Conservation (phyloP, 257 asterid species). For the Nicotiana noctiflora region DNA sequence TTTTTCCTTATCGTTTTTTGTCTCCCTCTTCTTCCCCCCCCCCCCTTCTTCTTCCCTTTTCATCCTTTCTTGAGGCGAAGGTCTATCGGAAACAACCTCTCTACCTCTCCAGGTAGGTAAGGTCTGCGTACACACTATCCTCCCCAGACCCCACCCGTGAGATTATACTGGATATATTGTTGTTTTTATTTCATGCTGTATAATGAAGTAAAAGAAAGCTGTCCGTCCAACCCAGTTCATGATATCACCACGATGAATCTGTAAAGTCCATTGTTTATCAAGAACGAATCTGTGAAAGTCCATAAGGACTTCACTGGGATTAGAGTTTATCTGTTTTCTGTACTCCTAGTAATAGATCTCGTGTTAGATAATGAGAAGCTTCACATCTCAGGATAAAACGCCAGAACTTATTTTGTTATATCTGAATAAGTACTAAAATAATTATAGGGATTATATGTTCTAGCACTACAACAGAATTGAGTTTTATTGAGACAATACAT, state of each 20-base stretch:
- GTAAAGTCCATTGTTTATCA: background rate
- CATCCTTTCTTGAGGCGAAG: no score
- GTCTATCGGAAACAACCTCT: no score
- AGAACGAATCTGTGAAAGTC: background rate
- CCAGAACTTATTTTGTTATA: background rate
- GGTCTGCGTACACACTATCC: no score
- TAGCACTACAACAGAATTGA: slow-evolving; percentile 18
- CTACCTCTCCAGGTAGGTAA: no score
- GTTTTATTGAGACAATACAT: background rate
- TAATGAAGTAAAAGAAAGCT: background rate
- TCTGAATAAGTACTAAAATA: background rate
- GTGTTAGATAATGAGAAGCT: background rate
- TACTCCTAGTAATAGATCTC: background rate
- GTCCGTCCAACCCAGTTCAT: background rate
- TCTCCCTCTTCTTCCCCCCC: no score
- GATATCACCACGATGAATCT: background rate
- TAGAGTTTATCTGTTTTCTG: background rate
- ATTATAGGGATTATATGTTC: background rate
- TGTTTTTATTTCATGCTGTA: background rate
- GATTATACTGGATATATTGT: no score
- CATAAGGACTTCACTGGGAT: background rate
- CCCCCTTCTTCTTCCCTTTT: no score
- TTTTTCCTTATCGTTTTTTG: no score
- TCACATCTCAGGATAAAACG: background rate
- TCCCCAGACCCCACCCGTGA: no score